Evolutionary conservation across 352 stramenopile genomes (phyloP), one percentile per base, ranked within the genome.

Genomic region (Globisporangium cylindrosporum): DNA sequence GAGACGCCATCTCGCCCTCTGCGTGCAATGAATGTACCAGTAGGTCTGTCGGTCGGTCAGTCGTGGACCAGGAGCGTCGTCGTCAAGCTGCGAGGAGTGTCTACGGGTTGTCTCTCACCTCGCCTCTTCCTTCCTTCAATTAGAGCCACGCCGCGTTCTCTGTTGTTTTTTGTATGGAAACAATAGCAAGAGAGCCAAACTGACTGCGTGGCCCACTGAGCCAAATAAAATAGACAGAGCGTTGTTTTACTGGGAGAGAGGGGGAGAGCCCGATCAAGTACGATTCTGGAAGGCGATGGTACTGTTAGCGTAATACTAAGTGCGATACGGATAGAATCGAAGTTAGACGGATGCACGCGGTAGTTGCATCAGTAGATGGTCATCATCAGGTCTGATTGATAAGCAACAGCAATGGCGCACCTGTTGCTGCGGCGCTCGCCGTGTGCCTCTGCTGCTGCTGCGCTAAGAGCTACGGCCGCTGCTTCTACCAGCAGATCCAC

Each of bases 1-100:
- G 53, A 32, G 60, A 69, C 63, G 72, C 76, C 67, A 82, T 80
- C 54, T 64, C 73, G 64, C 59, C 72, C 67, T 73, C 43, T 27
- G n/a, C n/a, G 29, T 3, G 27, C 29, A 8, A n/a, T n/a, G 15
- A 18, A 22, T 20, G 27, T 20, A 32, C 32, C 25, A 15, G 56
- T 32, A 4, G 20, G 18, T 25, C 20, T n/a, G 18, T 15, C 32
- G 22, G 56, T 32, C 10, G 20, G 5, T 25, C 46, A 34, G 18
- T 15, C 32, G 22, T 29, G 32, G 22, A 29, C 20, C 7, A 14
- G 20, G 22, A 56, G n/a, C 49, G 49, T 15, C 49, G 49, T 10
- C 10, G 32, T 38, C 32, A 8, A 38, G 32, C n/a, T 22, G 22
- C 32, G 18, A 9, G 10, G 43, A 51, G 18, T 51, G 18, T 49